These are phyloP conservation scores for Gyrodon lividus DNA, from an alignment of 768 basidiomycete species.

Conservation along the genomic window DNA sequence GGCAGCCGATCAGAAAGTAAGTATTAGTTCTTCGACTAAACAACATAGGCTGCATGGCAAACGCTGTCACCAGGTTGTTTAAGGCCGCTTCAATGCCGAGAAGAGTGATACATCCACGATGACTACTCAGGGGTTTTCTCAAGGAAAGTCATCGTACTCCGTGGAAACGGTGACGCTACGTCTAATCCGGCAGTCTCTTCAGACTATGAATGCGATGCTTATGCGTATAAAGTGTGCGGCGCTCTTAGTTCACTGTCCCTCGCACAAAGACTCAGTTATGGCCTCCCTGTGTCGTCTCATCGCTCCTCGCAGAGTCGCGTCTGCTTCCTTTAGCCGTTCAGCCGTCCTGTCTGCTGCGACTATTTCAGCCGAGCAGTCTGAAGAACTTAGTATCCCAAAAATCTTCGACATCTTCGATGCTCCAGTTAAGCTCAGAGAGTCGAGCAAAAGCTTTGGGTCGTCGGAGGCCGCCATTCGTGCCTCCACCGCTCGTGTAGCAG, in stretches of 20 bases:
- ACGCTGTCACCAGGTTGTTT: conserved; percentile 3
- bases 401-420: conserved; percentile 56
- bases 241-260: not conserved
- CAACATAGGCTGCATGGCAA: not conserved
- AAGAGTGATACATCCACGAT: not conserved
- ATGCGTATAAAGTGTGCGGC: conserved; percentile 19
- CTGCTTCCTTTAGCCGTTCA: conserved; percentile 15
- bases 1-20: conserved; percentile 6
- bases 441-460: conserved; percentile 25
- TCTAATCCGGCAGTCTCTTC: not conserved
- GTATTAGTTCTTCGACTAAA: conserved; percentile 1
- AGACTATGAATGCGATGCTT: not conserved
- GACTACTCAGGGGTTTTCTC: conserved; percentile 1
- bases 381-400: conserved; percentile 23
- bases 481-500: conserved; percentile 4
- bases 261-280: conserved; percentile 11
- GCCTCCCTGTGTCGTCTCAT: conserved; percentile 10
- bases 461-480: conserved; percentile 5
- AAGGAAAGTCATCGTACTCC: not conserved
- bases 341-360: conserved; percentile 8
- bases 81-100: conserved; percentile 25
- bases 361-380: conserved; percentile 3
- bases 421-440: conserved; percentile 40
- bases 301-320: conserved; percentile 10
- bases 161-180: not conserved